Base-by-base conservation (phyloP, 2,329 filamentous ascomycete species). In the Microsporum audouinii region DNA sequence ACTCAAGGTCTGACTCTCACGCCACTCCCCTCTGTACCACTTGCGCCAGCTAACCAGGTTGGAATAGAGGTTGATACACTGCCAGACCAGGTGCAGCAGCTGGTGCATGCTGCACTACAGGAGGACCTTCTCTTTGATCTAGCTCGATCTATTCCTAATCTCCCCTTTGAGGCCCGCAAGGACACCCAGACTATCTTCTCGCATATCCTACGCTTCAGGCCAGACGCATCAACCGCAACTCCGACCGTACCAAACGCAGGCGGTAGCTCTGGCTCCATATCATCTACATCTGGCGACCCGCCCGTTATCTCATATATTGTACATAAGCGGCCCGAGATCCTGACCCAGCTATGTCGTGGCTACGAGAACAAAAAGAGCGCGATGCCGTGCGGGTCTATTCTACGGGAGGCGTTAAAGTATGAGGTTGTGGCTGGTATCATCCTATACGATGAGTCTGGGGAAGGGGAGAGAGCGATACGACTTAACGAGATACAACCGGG, bases 101-200 rank as follows among this genome's bases (percentile, higher is more conserved):
- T 97, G 57, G 87, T 97, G 59, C 87, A 86, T 61, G 84, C 88
- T 66, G 84, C 95, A 64, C 88, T 96, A 68, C 85, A 91, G 71
- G 91, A 96, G 76, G 91, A 96, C 72, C 81, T 99, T 5, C 84
- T 99, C 49, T 88, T 88, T 68, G 80, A 88, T 58, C 86, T 99
- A 62, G 90, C 92, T 23, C 82, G 86, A 63, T 88, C 88, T 71
- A 87, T 99, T 53, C 85, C 89, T 75, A 84, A 87, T 58, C 82
- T 99, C 3, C 91, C 92, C 0, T 99, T 99, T 78, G 94, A 99
- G 78, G 89, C 91, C 41, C 87, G 92, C 70, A 97, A 96, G 78
- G 92, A 96, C 71, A 89, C 89, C 10, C 92, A 96, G 73, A 89
- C 94, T 65, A 94, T 96, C 72, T 94, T 97, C 77, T 96, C 91